phyloP scores from a whole-genome alignment of 2,329 filamentous ascomycete genomes.

The Microdochium trichocladiopsis region DNA sequence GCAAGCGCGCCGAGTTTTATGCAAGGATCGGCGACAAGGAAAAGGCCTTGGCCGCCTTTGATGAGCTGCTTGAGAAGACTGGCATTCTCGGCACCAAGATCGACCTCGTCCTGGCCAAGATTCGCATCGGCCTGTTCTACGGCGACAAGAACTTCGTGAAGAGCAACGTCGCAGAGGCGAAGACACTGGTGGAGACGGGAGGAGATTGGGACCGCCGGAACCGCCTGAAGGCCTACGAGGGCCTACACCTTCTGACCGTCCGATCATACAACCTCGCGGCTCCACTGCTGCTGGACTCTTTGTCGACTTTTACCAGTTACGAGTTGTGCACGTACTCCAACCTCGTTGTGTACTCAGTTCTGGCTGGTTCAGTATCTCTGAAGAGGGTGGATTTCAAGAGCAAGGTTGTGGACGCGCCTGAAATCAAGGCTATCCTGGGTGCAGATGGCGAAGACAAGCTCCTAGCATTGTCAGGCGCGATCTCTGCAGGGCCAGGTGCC shows the following conservation, averaged over 20 bases:
- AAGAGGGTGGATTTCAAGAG: slow-evolving; percentile 98
- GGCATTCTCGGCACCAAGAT: slow-evolving; percentile 95
- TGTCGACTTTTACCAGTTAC: slow-evolving; percentile 98
- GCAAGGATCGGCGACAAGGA: slow-evolving; percentile 97
- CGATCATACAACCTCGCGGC: slow-evolving; percentile 87
- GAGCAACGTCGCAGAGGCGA: slow-evolving; percentile 87
- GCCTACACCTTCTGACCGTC: slow-evolving; percentile 84
- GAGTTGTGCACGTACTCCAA: slow-evolving; percentile 96
- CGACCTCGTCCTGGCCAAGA: slow-evolving; percentile 91
- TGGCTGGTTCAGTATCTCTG: slow-evolving; percentile 87
- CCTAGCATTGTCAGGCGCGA: slow-evolving; percentile 69
- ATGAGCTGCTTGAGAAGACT: slow-evolving; percentile 95
- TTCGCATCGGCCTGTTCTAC: slow-evolving; percentile 93
- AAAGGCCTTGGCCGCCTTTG: slow-evolving; percentile 86
- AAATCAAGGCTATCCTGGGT: slow-evolving; percentile 95
- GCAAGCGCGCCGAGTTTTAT: slow-evolving; percentile 95
- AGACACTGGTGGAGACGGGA: slow-evolving; percentile 83
- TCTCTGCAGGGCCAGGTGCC: slow-evolving; percentile 74
- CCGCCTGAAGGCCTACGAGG: slow-evolving; percentile 96
- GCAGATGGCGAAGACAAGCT: slow-evolving; percentile 77
- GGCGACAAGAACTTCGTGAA: slow-evolving; percentile 88
- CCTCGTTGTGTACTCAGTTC: slow-evolving; percentile 90
- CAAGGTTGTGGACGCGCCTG: slow-evolving; percentile 95
- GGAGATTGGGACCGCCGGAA: slow-evolving; percentile 99
- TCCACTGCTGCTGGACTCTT: slow-evolving; percentile 87